These are phyloP conservation scores for Pestalotiopsis sp. DNA, from an alignment of 2,329 filamentous ascomycete species.

Conservation along the genomic window DNA sequence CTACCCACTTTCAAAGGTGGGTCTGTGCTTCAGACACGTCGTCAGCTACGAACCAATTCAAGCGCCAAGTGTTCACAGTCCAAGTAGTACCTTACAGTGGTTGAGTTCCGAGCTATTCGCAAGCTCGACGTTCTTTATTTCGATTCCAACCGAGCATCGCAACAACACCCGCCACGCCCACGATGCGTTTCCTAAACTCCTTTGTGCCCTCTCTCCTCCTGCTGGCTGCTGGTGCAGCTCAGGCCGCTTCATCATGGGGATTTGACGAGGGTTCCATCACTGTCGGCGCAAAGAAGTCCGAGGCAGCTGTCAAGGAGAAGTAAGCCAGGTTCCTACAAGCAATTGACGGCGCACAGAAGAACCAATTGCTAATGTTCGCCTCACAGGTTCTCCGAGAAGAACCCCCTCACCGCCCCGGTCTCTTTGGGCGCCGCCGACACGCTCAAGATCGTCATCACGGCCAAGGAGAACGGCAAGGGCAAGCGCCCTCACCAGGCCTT, in stretches of 20 bases:
- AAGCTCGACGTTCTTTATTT: conserved; percentile 6
- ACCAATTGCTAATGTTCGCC: conserved; percentile 12
- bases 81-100: background rate
- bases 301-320: conserved; percentile 66
- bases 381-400: conserved; percentile 59
- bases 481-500: conserved; percentile 95
- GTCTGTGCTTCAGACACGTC: background rate
- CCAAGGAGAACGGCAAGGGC: conserved; percentile 74
- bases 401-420: conserved; percentile 65
- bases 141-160: background rate
- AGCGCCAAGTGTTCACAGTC: conserved; percentile 9
- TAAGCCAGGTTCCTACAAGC: conserved; percentile 40
- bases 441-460: conserved; percentile 80
- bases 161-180: conserved; percentile 12
- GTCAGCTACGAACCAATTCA: conserved; percentile 6
- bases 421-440: conserved; percentile 69
- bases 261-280: conserved; percentile 74
- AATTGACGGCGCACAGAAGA: background rate
- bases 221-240: conserved; percentile 51
- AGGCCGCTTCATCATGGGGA: conserved; percentile 65
- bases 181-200: conserved; percentile 45
- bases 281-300: conserved; percentile 66
- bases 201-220: conserved; percentile 45
- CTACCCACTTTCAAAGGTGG: background rate
- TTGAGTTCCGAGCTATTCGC: conserved; percentile 1